Evolutionary conservation across 2,329 filamentous ascomycete species (phyloP), one percentile per base, ranked within the genome.

Genomic region (Sporothrix curviconia): DNA sequence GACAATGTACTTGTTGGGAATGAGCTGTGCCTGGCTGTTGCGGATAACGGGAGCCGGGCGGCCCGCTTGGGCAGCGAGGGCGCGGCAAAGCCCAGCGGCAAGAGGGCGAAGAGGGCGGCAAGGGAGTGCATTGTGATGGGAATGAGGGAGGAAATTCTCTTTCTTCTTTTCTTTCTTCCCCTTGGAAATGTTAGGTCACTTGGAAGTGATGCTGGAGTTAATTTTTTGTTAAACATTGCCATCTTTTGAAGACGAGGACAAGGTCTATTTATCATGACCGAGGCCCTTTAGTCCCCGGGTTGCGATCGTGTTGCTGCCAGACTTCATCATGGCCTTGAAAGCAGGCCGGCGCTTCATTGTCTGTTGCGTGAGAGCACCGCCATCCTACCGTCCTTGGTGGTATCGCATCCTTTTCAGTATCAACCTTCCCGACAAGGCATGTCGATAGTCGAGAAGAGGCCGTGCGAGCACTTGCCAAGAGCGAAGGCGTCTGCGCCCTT

Each of bases 1-100:
- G 65, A 77, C 70, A 53, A 77, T 75, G 66, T 74, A 77, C 63
- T 72, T 71, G 62, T 69, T 70, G 6, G 71, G 70, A 56, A 76
- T 69, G 39, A 69, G 63, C 39, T 64, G 53, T 34, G 68, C 70
- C 54, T 65, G 68, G 56, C 69, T 67, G 30, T 73, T 68, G 28
- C 65, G 58, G 40, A 76, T 65, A 62, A 76, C 53, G 8, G 74
- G 73, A 3, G 73, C 68, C 14, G 63, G 63, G 50, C 60, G 32
- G 62, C 59, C 17, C 65, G 40, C 43, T 62, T 57, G 19, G 36
- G n/a, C 11, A 55, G 28, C 25, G 65, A 54, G 7, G 67, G 66
- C 32, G 65, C 72, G n/a, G 70, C 72, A 32, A 73, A 58, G 51
- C 67, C 70, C 63, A 72, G 57, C 6, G 72, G 64, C 60, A 73